Conservation (phyloP, 148 eudicot genomes). For the Amaranthus cruentus region DNA sequence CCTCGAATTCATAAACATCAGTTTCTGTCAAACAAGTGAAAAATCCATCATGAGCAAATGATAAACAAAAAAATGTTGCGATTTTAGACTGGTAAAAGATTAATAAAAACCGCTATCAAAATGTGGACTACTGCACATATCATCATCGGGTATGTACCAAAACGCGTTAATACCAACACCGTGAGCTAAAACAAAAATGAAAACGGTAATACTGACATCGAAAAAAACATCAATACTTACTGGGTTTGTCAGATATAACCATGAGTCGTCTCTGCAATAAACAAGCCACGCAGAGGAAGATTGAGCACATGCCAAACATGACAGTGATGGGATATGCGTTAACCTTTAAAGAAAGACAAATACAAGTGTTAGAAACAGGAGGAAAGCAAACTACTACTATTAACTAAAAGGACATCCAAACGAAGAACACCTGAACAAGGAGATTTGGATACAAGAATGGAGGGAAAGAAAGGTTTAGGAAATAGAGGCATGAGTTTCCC, state of each 20-base stretch:
- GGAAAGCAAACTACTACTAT: background rate
- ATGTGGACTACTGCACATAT: too few species aligned
- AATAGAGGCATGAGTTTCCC: too few species aligned
- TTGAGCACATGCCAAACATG: slow-evolving; percentile 99
- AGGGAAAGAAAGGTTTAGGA: too few species aligned
- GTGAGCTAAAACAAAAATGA: background rate
- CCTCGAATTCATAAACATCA: slow-evolving; percentile 28
- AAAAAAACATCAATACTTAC: slow-evolving; percentile 40
- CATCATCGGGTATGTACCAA: too few species aligned
- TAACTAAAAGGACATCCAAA: background rate
- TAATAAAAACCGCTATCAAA: background rate
- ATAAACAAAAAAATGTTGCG: background rate
- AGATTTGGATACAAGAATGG: background rate
- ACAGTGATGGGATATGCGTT: slow-evolving; percentile 89
- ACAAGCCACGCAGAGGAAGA: slow-evolving; percentile 78
- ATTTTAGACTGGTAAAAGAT: background rate
- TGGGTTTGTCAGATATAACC: slow-evolving; percentile 71
- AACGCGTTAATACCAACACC: too few species aligned
- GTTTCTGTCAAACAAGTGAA: slow-evolving; percentile 26
- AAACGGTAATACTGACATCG: too few species aligned
- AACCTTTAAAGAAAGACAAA: slow-evolving; percentile 43
- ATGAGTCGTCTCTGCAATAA: slow-evolving; percentile 81
- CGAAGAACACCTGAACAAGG: background rate
- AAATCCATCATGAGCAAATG: background rate
- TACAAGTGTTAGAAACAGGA: slow-evolving; percentile 11